Percentiles rank a stretch among this genome's conserved stretches.
phyloP scores from a whole-genome alignment of 73 alveolate genomes.

The Tetrahymena borealis region DNA sequence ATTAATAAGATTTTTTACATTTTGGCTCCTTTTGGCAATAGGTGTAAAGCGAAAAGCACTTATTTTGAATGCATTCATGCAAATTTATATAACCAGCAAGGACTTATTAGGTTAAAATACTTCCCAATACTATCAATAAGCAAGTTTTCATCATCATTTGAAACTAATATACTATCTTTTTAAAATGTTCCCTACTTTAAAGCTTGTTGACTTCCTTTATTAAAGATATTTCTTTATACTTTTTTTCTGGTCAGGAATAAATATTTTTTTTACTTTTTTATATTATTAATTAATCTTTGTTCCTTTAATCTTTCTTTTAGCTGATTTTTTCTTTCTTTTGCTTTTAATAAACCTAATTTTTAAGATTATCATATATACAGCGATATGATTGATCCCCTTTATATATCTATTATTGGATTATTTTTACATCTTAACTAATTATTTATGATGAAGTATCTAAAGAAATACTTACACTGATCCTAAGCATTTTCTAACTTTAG shows the following conservation, averaged over 20 bases:
- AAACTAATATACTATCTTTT: no score
- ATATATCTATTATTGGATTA: no score
- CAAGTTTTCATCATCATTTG: background rate
- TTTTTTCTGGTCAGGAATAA: background rate
- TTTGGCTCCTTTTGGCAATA: background rate
- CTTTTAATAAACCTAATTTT: no score
- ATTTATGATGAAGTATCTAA: no score
- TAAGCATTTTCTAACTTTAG: no score
- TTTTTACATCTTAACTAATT: no score
- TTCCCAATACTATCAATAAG: background rate
- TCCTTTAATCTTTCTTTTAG: background rate
- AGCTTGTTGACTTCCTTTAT: background rate
- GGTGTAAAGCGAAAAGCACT: background rate
- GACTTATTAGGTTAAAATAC: background rate
- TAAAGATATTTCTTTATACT: background rate
- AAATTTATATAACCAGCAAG: background rate
- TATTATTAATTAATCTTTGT: background rate
- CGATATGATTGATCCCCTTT: no score
- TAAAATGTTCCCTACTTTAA: background rate
- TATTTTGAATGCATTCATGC: background rate
- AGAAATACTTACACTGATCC: no score
- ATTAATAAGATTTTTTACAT: background rate
- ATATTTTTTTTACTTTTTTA: background rate
- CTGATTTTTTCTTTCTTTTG: background rate
- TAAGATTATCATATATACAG: no score